Evolutionary conservation across 805 yeast genomes (phyloP).

Genomic region (Hanseniaspora pseudoguilliermondii): DNA sequence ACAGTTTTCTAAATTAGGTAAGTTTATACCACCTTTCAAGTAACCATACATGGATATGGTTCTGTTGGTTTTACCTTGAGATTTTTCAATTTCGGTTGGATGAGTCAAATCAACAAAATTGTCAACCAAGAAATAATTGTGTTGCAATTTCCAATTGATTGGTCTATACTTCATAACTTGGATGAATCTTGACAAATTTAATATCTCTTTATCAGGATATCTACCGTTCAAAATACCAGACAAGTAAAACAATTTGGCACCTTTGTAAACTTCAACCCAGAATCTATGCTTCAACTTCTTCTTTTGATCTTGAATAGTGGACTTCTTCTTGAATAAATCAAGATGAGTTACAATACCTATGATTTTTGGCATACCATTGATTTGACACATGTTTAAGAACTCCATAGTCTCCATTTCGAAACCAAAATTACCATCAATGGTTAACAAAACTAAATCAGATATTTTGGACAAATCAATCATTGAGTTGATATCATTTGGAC

Average conservation of each 20-base stretch:
- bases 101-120: slow-evolving; percentile 89
- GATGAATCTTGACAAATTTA: slow-evolving; percentile 81
- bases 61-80: slow-evolving; percentile 73
- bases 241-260: slow-evolving; percentile 87
- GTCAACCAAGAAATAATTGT: slow-evolving; percentile 85
- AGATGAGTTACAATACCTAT: slow-evolving; percentile 91
- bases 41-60: slow-evolving; percentile 88
- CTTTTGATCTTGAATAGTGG: slow-evolving; percentile 81
- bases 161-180: slow-evolving; percentile 98
- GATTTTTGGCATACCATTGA: slow-evolving; percentile 97
- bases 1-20: slow-evolving; percentile 39
- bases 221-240: slow-evolving; percentile 95
- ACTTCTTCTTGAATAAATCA: slow-evolving; percentile 80
- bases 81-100: slow-evolving; percentile 59
- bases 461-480: slow-evolving; percentile 95
- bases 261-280: slow-evolving; percentile 98
- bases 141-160: slow-evolving; percentile 98
- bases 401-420: slow-evolving; percentile 99
- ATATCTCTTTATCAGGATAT: slow-evolving; percentile 91
- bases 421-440: slow-evolving; percentile 95
- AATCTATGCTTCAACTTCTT: slow-evolving; percentile 84
- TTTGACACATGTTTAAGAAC: slow-evolving; percentile 86
- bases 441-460: slow-evolving; percentile 77
- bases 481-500: slow-evolving; percentile 76
- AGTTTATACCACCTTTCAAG: slow-evolving; percentile 74